Conservation (phyloP, 805 yeast species). For the Cyberlindnera mrakii region DNA sequence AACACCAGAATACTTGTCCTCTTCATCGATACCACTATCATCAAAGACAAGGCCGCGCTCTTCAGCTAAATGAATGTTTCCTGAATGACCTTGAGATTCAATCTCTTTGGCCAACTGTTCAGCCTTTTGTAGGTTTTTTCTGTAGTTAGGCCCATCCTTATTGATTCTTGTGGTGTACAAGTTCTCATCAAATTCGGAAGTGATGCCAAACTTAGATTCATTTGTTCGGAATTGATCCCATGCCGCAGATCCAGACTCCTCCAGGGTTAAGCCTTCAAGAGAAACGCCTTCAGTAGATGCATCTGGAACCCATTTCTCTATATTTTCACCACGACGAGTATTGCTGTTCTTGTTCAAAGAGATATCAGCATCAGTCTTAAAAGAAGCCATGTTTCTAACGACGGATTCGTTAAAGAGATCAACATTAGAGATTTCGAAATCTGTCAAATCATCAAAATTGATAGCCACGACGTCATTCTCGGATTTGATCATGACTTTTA, state of each 20-base stretch:
- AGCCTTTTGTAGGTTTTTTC: slow-evolving; percentile 60
- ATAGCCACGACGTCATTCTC: slow-evolving; percentile 24
- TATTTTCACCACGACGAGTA: slow-evolving; percentile 52
- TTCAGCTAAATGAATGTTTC: slow-evolving; percentile 81
- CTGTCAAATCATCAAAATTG: slow-evolving; percentile 32
- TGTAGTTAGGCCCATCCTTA: slow-evolving; percentile 66
- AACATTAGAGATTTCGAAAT: slow-evolving; percentile 31
- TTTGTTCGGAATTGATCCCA: slow-evolving; percentile 98
- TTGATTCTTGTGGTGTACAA: slow-evolving; percentile 78
- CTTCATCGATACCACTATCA: slow-evolving; percentile 89
- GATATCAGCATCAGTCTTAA: slow-evolving; percentile 85
- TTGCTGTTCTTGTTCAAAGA: slow-evolving; percentile 29
- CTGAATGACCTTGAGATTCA: slow-evolving; percentile 55
- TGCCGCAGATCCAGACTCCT: slow-evolving; percentile 28
- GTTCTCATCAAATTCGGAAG: slow-evolving; percentile 75
- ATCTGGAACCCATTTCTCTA: slow-evolving; percentile 79
- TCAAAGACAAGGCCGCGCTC: slow-evolving; percentile 78
- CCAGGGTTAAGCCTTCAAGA: slow-evolving; percentile 27
- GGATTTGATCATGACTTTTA: slow-evolving; percentile 25
- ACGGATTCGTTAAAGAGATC: slow-evolving; percentile 20
- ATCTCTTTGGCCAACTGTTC: slow-evolving; percentile 79
- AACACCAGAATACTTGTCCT: slow-evolving; percentile 93
- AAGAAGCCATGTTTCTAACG: slow-evolving; percentile 27
- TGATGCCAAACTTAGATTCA: slow-evolving; percentile 82
- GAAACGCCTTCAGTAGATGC: slow-evolving; percentile 14